A percentile compares a stretch with the other conserved stretches of the same genome.
Conservation (phyloP, 225 moss, liverwort and hornwort genomes). For the Sphagnum contortum region DNA sequence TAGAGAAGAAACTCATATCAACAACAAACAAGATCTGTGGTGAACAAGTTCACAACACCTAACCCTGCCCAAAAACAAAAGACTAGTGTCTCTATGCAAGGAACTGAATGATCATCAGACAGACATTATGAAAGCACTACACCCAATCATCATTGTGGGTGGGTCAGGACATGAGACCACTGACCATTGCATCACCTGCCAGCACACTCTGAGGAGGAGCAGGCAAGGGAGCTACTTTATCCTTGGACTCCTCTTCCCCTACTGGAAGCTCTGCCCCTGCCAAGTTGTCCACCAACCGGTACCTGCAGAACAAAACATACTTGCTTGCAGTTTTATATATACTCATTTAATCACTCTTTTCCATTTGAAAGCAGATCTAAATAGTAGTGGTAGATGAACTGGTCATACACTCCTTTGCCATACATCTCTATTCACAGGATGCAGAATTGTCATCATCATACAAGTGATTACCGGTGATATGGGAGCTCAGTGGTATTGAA, state of each 20-base stretch:
- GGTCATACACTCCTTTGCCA: neutral
- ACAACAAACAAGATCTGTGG: too few species aligned
- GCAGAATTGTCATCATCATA: slow-evolving; percentile 5
- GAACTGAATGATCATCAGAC: too few species aligned
- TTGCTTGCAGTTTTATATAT: too few species aligned
- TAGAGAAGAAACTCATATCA: too few species aligned
- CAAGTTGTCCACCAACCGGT: slow-evolving; percentile 85
- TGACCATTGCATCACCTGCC: slow-evolving; percentile 66
- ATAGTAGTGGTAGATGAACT: neutral
- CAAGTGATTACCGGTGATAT: slow-evolving; percentile 52
- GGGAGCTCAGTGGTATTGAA: slow-evolving; percentile 91
- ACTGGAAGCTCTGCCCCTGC: slow-evolving; percentile 61
- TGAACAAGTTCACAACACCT: too few species aligned
- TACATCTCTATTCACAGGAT: neutral
- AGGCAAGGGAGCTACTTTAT: slow-evolving; percentile 62
- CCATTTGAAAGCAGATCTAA: neutral
- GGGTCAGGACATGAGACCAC: slow-evolving; percentile 2
- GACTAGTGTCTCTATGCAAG: too few species aligned
- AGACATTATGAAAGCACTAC: too few species aligned
- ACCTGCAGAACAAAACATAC: slow-evolving; percentile 37
- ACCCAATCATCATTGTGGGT: too few species aligned
- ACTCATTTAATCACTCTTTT: too few species aligned
- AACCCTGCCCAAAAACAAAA: too few species aligned
- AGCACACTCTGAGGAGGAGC: slow-evolving; percentile 89
- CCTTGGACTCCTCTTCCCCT: slow-evolving; percentile 52